Base-by-base conservation (phyloP, 2,329 filamentous ascomycete species). In the Fusarium praegraminearum region DNA sequence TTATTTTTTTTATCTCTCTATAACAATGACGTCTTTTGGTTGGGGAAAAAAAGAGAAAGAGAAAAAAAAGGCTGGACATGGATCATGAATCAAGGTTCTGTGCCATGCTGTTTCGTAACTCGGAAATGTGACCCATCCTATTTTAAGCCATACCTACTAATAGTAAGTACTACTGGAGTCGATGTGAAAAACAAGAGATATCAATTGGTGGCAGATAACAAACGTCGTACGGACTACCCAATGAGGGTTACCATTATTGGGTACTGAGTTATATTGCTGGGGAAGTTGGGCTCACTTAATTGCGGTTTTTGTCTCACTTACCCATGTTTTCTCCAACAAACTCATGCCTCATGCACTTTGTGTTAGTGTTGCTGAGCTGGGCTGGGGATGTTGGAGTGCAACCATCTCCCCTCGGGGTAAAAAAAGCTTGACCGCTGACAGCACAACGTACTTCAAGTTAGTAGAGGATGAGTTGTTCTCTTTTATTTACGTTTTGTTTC, bases 11-110 rank as follows among this genome's bases (percentile, higher is more conserved):
- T 12, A 30, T 36, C 26, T 22, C 33, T 28, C 44, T 53, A 49
- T 54, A 61, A 60, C 32, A 49, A 74, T 74, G 72, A 74, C 72
- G 72, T 74, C 68, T 70, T 74, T 45, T 49, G 55, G 51, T 44
- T 36, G 33, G n/a, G 32, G 22, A 38, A n/a, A 28, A n/a, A 16
- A 36, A 26, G 15, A 24, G 22, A 15, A 22, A 41, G 15, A 33
- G 16, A 2, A 10, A 16, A 32, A 41, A 63, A 57, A 56, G 47
- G 41, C 49, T 47, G 51, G 44, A 49, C 36, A 52, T 30, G 47
- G 43, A 50, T 52, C 49, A 40, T 45, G 28, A 58, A 67, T 60
- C 70, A 71, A 73, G 65, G 56, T 71, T 71, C 56, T 54, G 47
- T 55, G 41, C 63, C 53, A 33, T 54, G 41, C 16, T 28, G 57